Evolutionary conservation across 2,329 filamentous ascomycete species (phyloP), one percentile per base, ranked within the genome.

Genomic region (Cordyceps javanica): DNA sequence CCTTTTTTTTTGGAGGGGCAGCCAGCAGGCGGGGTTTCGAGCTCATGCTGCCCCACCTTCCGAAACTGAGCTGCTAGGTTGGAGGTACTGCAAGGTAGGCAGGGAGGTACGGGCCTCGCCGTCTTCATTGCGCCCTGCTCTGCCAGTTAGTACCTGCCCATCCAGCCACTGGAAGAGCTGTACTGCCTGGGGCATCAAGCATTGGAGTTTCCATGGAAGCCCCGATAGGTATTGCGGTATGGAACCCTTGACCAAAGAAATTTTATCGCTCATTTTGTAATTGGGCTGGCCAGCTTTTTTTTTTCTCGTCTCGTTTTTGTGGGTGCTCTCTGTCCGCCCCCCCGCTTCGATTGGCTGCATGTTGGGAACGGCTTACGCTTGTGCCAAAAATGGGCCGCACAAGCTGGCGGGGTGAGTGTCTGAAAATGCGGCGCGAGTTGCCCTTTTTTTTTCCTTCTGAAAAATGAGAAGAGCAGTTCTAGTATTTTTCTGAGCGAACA

Each of bases 241-340:
- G 48, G 19, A 16, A 34, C 23, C 7, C 38, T n/a, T 3, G 36
- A 25, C 16, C n/a, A 30, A 10, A 42, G 50, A 56, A 56, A 56
- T 30, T 49, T 56, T 56, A 56, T 56, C 53, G 23, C 53, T 45
- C 53, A 55, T 49, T 34, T 39, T 26, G 51, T 41, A 30, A 26
- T 44, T n/a, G 38, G 51, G 51, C 19, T 46, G 38, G 49, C 44
- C 8, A 3, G 19, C 3, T 9, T 26, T 58, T 23, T 60, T 58
- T 46, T 55, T 30, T 41, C 50, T 57, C 19, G n/a, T 51, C 45
- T 56, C 25, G 49, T 46, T 60, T 55, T 51, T 60, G 44, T 39
- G 19, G 57, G 32, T 41, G 49, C 36, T 25, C 3, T 26, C 13
- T 32, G 16, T 32, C 38, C 26, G 30, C 13, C 11, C 19, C 32